These are phyloP conservation scores for Fusarium burgessii DNA, from an alignment of 2,329 filamentous ascomycete species.

Conservation along the genomic window DNA sequence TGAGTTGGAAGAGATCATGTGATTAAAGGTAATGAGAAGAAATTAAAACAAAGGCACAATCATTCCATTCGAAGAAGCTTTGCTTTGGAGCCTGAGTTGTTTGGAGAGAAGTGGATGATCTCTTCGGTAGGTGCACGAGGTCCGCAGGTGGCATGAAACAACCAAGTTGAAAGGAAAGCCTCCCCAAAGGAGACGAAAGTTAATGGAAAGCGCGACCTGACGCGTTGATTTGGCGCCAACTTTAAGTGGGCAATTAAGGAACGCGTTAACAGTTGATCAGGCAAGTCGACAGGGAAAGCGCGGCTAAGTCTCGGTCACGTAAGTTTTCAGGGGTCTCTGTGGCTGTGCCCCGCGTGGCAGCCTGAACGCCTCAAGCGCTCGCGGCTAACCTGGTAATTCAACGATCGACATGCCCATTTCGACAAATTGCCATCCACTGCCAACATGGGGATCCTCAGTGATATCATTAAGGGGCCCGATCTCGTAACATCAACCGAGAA, in stretches of 20 bases:
- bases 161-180: slow-evolving; percentile 32
- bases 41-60: slow-evolving; percentile 1
- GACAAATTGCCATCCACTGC: slow-evolving; percentile 31
- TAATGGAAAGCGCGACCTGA: slow-evolving; percentile 45
- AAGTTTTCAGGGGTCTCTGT: slow-evolving; percentile 14
- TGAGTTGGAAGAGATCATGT: slow-evolving; percentile 21
- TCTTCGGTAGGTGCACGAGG: slow-evolving; percentile 14
- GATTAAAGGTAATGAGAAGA: slow-evolving; percentile 11
- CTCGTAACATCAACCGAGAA: slow-evolving; percentile 20
- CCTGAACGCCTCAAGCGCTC: slow-evolving; percentile 23
- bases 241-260: slow-evolving; percentile 35
- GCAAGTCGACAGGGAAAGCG: neutral
- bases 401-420: slow-evolving; percentile 33
- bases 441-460: slow-evolving; percentile 41
- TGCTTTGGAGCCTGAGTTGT: neutral
- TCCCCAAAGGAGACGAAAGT: slow-evolving; percentile 17
- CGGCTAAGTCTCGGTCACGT: slow-evolving; percentile 35
- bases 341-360: slow-evolving; percentile 27
- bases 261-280: slow-evolving; percentile 4
- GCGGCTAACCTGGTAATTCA: slow-evolving; percentile 35
- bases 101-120: slow-evolving; percentile 9
- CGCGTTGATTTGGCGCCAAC: slow-evolving; percentile 51
- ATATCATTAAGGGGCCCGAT: slow-evolving; percentile 31
- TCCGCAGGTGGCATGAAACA: slow-evolving; percentile 36
- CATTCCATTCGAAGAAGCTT: slow-evolving; percentile 4